Percentiles rank a stretch among this genome's conserved stretches.
Evolutionary conservation across 78 protist species (phyloP).

Genomic region (Protostelium mycophagum): DNA sequence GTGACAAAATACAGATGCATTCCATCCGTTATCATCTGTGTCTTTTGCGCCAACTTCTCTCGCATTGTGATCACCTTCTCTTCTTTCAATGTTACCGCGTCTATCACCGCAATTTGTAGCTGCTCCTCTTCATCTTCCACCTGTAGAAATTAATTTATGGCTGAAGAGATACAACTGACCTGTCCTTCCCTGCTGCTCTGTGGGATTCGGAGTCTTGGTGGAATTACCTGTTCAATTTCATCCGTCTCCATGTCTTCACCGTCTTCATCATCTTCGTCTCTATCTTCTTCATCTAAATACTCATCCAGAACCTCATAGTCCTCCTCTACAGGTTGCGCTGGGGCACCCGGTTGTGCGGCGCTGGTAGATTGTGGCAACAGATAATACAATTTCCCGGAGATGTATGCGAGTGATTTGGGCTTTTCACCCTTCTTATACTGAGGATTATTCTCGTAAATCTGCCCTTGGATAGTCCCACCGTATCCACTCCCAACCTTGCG

Average conservation of each 20-base stretch:
- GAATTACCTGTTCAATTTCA: neutral
- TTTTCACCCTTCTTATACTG: neutral
- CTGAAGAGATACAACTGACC: neutral
- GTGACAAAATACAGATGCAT: neutral
- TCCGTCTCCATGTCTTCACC: neutral
- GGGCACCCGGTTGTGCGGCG: neutral
- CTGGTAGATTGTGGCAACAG: neutral
- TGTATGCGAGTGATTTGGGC: neutral
- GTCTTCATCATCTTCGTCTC: neutral
- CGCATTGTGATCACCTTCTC: neutral
- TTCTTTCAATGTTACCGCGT: neutral
- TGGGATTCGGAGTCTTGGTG: neutral
- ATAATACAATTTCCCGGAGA: neutral
- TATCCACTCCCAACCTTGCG: constrained; percentile 2
- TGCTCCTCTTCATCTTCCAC: neutral
- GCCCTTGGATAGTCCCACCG: constrained; percentile 4
- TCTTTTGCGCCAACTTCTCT: neutral
- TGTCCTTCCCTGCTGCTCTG: neutral
- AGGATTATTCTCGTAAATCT: neutral
- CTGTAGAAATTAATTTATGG: neutral
- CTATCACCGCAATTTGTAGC: neutral
- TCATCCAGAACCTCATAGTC: neutral
- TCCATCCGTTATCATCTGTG: neutral
- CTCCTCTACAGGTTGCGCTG: neutral
- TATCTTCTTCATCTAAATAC: neutral